Conservation (phyloP, 805 yeast species). For the Kuraishia molischiana region DNA sequence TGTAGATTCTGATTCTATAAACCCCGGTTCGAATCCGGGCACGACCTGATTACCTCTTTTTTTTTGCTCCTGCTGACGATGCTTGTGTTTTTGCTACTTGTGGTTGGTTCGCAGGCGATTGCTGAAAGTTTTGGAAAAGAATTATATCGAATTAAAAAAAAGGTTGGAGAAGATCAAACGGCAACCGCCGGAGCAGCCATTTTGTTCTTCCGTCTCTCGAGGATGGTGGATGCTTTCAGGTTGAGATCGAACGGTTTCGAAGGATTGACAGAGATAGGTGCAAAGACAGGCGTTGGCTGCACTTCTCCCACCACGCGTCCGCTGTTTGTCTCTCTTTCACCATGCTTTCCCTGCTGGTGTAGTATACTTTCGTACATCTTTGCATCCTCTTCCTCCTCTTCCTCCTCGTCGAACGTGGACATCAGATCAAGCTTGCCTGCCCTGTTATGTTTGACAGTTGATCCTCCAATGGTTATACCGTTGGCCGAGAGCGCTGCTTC, state of each 20-base stretch:
- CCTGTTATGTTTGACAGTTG: not conserved
- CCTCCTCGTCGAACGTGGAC: constrained; percentile 1
- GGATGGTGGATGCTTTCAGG: constrained; percentile 41
- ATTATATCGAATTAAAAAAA: too few relatives aligned
- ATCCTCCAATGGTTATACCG: not conserved
- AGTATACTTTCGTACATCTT: too few relatives aligned
- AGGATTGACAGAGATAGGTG: not conserved
- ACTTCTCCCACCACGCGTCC: not conserved
- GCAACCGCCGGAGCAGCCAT: not conserved
- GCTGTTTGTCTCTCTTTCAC: constrained; percentile 1
- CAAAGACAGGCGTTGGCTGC: not conserved
- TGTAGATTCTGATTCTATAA: constrained; percentile 9
- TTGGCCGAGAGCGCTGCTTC: constrained; percentile 21
- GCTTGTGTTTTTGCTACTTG: too few relatives aligned
- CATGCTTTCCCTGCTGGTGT: too few relatives aligned
- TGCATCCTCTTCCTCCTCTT: not conserved
- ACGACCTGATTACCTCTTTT: constrained; percentile 5
- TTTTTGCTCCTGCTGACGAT: not conserved
- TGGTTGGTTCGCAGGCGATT: too few relatives aligned
- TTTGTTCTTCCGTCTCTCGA: constrained; percentile 31
- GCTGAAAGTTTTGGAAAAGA: too few relatives aligned
- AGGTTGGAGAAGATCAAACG: not conserved
- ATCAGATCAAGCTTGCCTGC: constrained; percentile 1
- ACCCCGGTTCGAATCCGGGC: constrained; percentile 13
- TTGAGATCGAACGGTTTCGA: constrained; percentile 31